These are phyloP conservation scores for Sporobolomyces phaffii DNA, from an alignment of 768 basidiomycete genomes.

Conservation along the genomic window DNA sequence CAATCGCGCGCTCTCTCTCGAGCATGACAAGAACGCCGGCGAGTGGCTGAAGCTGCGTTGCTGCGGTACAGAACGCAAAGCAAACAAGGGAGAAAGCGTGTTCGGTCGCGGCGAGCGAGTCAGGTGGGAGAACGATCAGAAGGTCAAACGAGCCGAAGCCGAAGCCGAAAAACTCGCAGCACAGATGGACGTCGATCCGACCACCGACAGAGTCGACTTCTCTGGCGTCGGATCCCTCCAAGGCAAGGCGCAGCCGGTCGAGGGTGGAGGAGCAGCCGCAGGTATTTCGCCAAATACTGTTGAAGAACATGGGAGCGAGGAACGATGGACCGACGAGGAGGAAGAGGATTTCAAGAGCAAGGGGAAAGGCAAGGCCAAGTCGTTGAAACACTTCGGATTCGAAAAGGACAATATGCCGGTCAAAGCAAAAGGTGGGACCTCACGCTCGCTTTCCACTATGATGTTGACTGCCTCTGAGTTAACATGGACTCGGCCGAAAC, in stretches of 20 bases:
- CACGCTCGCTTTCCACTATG: too few relatives aligned
- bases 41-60: too few relatives aligned
- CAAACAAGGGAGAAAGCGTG: not conserved
- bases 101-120: not conserved
- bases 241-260: not conserved
- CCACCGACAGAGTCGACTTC: not conserved
- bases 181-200: not conserved
- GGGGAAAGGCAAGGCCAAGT: not conserved
- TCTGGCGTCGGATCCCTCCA: not conserved
- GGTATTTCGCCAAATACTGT: too few relatives aligned
- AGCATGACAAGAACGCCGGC: too few relatives aligned
- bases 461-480: too few relatives aligned
- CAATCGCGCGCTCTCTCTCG: not conserved
- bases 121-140: slow-evolving; percentile 2
- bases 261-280: too few relatives aligned
- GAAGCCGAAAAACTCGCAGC: not conserved
- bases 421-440: not conserved
- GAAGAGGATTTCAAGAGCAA: not conserved
- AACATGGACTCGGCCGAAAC: not conserved
- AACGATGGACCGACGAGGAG: not conserved
- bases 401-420: not conserved
- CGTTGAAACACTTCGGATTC: not conserved
- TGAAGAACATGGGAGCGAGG: too few relatives aligned
- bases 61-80: not conserved
- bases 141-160: not conserved